Evolutionary conservation across 495 filamentous ascomycete genomes (phyloP).

Genomic region (Penicillium cataractarum): DNA sequence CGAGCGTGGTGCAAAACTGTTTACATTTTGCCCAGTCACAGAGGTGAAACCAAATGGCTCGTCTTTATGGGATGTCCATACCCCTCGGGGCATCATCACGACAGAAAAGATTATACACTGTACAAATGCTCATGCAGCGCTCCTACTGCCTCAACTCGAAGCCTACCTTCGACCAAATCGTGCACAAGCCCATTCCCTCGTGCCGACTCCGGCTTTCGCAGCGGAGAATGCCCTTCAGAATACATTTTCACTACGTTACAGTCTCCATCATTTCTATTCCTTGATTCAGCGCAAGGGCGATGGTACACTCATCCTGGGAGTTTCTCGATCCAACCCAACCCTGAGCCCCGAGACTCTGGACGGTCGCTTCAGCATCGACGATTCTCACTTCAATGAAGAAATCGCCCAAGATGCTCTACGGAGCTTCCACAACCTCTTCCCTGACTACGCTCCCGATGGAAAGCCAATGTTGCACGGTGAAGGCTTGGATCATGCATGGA

Average conservation of each 20-base stretch:
- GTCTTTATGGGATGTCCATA: conserved; percentile 29
- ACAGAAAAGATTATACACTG: conserved; percentile 36
- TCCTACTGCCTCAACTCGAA: conserved; percentile 30
- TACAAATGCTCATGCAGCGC: conserved; percentile 37
- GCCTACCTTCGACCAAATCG: conserved; percentile 31
- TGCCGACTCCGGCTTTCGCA: conserved; percentile 26
- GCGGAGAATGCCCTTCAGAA: conserved; percentile 20
- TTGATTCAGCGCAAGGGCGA: conserved; percentile 31
- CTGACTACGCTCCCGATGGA: conserved; percentile 3
- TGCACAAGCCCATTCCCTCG: conserved; percentile 34
- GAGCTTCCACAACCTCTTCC: conserved; percentile 29
- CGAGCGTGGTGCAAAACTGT: conserved; percentile 24
- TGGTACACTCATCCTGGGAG: conserved; percentile 35
- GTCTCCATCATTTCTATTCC: conserved; percentile 37
- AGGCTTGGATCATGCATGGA: conserved; percentile 38
- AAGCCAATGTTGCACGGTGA: conserved; percentile 25
- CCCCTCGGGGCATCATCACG: conserved; percentile 22
- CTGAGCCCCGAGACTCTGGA: conserved; percentile 26
- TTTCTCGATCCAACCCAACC: conserved; percentile 34
- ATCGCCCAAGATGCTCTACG: conserved; percentile 31
- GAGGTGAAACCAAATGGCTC: conserved; percentile 17
- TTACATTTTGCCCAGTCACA: conserved; percentile 33
- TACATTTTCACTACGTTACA: conserved; percentile 37
- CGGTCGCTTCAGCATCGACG: conserved; percentile 30
- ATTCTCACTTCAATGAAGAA: conserved; percentile 31